Percentiles rank a stretch among this genome's conserved stretches.
Evolutionary conservation across 768 basidiomycete genomes (phyloP).

Genomic region (Trichaptum fuscoviolaceum): DNA sequence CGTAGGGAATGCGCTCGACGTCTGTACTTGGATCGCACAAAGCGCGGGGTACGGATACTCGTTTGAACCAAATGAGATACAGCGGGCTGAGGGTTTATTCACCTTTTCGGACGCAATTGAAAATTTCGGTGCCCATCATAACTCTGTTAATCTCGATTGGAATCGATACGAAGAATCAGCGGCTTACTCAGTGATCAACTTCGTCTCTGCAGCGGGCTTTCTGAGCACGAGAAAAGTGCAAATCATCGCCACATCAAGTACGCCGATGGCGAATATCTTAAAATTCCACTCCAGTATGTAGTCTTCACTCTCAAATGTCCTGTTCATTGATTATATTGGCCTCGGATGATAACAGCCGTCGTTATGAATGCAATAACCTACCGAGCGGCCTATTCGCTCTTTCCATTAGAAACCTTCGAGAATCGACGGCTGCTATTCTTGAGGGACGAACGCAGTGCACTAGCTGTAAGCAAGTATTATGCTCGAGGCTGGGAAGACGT

Average conservation of each 20-base stretch:
- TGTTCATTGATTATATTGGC: not conserved
- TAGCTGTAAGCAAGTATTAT: slow-evolving; percentile 29
- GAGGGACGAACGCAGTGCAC: slow-evolving; percentile 1
- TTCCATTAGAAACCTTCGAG: slow-evolving; percentile 37
- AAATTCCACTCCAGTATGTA: slow-evolving; percentile 44
- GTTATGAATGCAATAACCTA: slow-evolving; percentile 42
- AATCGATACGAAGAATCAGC: not conserved
- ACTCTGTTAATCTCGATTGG: not conserved
- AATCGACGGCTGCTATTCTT: slow-evolving; percentile 23
- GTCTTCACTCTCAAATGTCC: not conserved
- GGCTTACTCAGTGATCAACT: not conserved
- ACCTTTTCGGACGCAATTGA: not conserved
- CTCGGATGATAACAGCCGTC: slow-evolving; percentile 22
- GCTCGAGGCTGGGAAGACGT: slow-evolving; percentile 32
- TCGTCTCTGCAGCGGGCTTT: not conserved
- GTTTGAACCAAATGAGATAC: slow-evolving; percentile 19
- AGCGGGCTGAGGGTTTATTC: slow-evolving; percentile 8
- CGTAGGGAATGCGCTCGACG: slow-evolving; percentile 21
- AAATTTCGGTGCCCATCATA: not conserved
- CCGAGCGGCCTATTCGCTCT: slow-evolving; percentile 35
- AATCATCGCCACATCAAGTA: slow-evolving; percentile 30
- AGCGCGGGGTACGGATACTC: slow-evolving; percentile 23
- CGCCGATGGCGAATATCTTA: slow-evolving; percentile 35
- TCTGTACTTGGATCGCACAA: slow-evolving; percentile 31
- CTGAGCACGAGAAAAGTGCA: slow-evolving; percentile 28